Evolutionary conservation across 768 basidiomycete species (phyloP).

Genomic region (Rhodotorula taiwanensis): DNA sequence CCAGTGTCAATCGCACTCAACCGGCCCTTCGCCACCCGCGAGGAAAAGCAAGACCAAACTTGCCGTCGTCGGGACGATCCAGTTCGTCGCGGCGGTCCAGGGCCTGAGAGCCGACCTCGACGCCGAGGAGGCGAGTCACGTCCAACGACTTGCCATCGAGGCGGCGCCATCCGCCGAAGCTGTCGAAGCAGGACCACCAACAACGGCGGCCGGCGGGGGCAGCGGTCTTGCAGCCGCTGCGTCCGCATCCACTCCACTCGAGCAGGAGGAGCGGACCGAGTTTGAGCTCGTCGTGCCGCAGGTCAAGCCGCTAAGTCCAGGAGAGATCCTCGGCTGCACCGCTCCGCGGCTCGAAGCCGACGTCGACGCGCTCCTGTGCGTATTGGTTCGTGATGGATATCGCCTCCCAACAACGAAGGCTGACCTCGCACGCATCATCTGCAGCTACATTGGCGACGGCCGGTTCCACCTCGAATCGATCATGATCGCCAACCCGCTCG

Average conservation of each 20-base stretch:
- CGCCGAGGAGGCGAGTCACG: constrained; percentile 5
- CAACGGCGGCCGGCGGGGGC: not conserved
- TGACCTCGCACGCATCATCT: not conserved
- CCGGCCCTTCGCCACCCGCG: constrained; percentile 46
- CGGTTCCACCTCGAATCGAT: constrained; percentile 97
- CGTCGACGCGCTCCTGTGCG: constrained; percentile 87
- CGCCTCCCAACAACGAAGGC: no score
- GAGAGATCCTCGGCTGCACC: constrained; percentile 94
- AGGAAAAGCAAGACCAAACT: constrained; percentile 48
- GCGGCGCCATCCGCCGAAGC: constrained; percentile 25
- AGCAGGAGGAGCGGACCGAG: constrained; percentile 44
- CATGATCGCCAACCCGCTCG: constrained; percentile 95
- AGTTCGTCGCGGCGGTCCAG: constrained; percentile 90
- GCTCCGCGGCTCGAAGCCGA: constrained; percentile 64
- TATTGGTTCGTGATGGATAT: no score
- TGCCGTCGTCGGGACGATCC: constrained; percentile 92
- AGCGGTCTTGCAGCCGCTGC: no score
- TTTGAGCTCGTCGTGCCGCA: constrained; percentile 71
- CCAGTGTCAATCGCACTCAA: not conserved
- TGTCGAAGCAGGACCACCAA: constrained; percentile 3
- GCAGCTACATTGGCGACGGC: constrained; percentile 84
- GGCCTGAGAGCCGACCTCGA: constrained; percentile 71
- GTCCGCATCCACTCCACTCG: not conserved
- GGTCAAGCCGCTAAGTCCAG: constrained; percentile 89
- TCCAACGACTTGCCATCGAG: constrained; percentile 29